phyloP scores from a whole-genome alignment of 2,329 filamentous ascomycete species.

The Pseudopithomyces maydicus region DNA sequence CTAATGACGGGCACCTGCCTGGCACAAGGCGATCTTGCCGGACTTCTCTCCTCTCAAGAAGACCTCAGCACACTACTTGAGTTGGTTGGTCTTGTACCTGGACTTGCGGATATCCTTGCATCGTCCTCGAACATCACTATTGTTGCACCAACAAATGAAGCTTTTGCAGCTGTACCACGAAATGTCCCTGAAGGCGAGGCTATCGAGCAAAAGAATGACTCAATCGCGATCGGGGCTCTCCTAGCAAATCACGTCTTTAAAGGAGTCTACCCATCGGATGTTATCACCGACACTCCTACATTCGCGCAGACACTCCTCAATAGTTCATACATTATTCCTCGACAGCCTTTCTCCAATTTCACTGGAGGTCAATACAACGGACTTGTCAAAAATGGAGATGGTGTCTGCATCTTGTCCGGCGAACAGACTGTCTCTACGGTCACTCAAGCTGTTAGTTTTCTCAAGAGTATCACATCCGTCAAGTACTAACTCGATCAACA shows the following conservation, averaged over 20 bases:
- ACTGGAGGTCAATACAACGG: conserved; percentile 63
- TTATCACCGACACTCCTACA: conserved; percentile 43
- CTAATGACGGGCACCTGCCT: conserved; percentile 27
- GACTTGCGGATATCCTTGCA: conserved; percentile 45
- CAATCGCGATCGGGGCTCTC: conserved; percentile 49
- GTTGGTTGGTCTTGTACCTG: conserved; percentile 46
- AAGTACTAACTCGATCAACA: conserved; percentile 1
- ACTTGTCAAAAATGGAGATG: conserved; percentile 45
- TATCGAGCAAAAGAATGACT: conserved; percentile 39
- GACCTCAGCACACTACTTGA: conserved; percentile 40
- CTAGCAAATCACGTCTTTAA: conserved; percentile 63
- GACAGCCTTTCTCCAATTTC: conserved; percentile 59
- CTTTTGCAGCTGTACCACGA: conserved; percentile 40
- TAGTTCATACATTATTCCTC: conserved; percentile 43
- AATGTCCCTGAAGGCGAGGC: conserved; percentile 31
- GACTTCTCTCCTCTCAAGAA: conserved; percentile 35
- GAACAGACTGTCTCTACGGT: conserved; percentile 56
- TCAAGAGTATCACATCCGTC: background rate
- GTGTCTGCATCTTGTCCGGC: conserved; percentile 57
- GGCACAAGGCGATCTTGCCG: conserved; percentile 37
- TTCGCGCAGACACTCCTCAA: conserved; percentile 57
- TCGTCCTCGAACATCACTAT: conserved; percentile 59
- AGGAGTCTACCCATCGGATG: conserved; percentile 50
- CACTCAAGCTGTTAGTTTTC: conserved; percentile 49
- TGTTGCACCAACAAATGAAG: conserved; percentile 61